Conservation (phyloP, 352 stramenopile species). For the Peronospora destructor region DNA sequence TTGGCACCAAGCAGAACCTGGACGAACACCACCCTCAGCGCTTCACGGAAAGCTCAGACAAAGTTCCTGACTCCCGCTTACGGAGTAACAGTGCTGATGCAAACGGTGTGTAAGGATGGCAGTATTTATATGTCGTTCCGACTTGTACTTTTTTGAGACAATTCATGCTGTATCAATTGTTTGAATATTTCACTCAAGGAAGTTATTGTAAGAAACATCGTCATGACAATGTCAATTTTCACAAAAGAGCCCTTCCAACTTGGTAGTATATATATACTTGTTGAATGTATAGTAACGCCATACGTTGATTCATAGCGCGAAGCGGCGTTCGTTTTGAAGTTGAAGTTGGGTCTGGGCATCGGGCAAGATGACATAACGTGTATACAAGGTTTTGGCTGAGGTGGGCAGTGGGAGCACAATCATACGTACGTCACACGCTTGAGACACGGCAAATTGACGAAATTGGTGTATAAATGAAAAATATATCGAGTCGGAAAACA, state of each 20-base stretch:
- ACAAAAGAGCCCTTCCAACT: too few relatives aligned
- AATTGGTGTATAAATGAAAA: too few relatives aligned
- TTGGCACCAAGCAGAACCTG: slow-evolving; percentile 56
- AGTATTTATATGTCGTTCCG: not conserved
- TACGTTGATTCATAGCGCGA: not conserved
- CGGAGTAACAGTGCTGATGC: slow-evolving; percentile 12
- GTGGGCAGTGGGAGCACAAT: too few relatives aligned
- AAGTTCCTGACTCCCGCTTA: slow-evolving; percentile 2
- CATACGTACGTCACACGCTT: too few relatives aligned
- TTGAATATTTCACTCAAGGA: too few relatives aligned
- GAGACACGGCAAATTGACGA: too few relatives aligned
- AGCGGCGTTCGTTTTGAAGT: slow-evolving; percentile 6
- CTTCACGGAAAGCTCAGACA: slow-evolving; percentile 26
- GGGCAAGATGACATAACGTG: slow-evolving; percentile 2
- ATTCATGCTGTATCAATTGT: too few relatives aligned
- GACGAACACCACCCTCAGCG: slow-evolving; percentile 47
- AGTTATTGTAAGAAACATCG: too few relatives aligned
- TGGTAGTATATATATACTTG: too few relatives aligned
- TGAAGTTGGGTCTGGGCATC: not conserved
- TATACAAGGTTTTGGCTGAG: not conserved
- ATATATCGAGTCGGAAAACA: too few relatives aligned
- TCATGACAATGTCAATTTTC: too few relatives aligned
- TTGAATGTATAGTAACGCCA: too few relatives aligned
- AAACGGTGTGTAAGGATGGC: slow-evolving; percentile 9
- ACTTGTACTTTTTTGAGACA: not conserved